Conservation (phyloP, 768 basidiomycete species). For the Rhizopogon sp. region DNA sequence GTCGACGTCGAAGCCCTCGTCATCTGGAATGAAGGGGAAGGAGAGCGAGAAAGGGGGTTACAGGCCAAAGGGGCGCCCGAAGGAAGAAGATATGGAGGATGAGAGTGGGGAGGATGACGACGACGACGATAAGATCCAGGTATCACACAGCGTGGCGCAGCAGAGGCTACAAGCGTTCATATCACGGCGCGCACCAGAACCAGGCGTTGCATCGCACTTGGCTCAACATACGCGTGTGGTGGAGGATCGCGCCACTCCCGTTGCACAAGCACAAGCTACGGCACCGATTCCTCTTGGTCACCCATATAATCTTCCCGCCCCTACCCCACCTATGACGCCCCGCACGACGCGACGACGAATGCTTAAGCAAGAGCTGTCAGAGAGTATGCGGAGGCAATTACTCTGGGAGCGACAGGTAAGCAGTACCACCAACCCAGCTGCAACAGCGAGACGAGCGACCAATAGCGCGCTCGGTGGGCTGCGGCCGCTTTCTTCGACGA, state of each 20-base stretch:
- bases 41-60: conserved; percentile 39
- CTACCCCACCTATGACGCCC: conserved; percentile 69
- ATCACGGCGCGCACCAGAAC: conserved; percentile 36
- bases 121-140: conserved; percentile 43
- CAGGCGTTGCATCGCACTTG: conserved; percentile 15
- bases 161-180: conserved; percentile 58
- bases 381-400: conserved; percentile 75
- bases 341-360: conserved; percentile 81
- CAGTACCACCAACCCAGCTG: conserved; percentile 40
- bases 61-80: conserved; percentile 60
- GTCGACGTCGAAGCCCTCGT: conserved; percentile 22
- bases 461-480: conserved; percentile 25
- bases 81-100: conserved; percentile 65
- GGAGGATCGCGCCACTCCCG: conserved; percentile 14
- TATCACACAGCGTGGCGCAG: conserved; percentile 67
- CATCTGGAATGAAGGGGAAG: conserved; percentile 16
- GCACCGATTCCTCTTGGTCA: conserved; percentile 56
- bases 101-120: conserved; percentile 48
- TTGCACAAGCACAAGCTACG: conserved; percentile 33
- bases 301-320: conserved; percentile 71
- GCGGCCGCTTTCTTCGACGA: conserved; percentile 30
- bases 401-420: conserved; percentile 77
- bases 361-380: conserved; percentile 81
- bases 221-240: conserved; percentile 10
- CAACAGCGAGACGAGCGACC: conserved; percentile 23